Base-by-base conservation (phyloP, 2,329 filamentous ascomycete species). In the Aureobasidium sp. region DNA sequence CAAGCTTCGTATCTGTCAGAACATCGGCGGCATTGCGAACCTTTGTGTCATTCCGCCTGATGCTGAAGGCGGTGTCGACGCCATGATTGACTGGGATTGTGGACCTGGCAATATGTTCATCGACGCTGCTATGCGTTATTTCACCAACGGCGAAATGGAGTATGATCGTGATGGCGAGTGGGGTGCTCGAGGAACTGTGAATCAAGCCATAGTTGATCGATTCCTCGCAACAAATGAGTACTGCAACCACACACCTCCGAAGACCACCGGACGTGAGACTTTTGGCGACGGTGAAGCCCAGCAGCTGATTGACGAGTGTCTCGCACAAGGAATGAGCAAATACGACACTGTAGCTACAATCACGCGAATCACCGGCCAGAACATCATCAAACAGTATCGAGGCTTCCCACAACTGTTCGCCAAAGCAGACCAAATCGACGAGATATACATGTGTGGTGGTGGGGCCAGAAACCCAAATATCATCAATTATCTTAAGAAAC, bases 391-490 rank as follows among this genome's bases (percentile, higher is more conserved):
- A 22, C 64, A 59, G 37, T 68, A 69, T 59, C 66, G 63, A n/a
- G 66, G 62, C 49, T 65, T 56, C 9, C 65, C 66, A 1, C 63
- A 64, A n/a, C 15, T 17, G 15, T 39, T n/a, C 7, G 14, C 37
- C 14, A 17, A 5, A 17, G 14, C 37, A 9, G 61, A 64, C 12
- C 63, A 63, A 3, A 64, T 70, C 47, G 64, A 67, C 37, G 69
- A 70, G 64, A 68, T 70, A 29, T 70, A 66, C 61, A 67, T 70
- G 42, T 64, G 68, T 55, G 68, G 69, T 20, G 69, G 68, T 41
- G 69, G 69, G 7, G 65, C 69, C 14, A 67, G 67, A 56, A 70
- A 70, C 64, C 68, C 66, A 3, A 70, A 68, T 63, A 70, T 70
- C 64, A 66, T 68, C 63, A 63, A 66, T 56, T 68, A 68, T 51